Conservation (phyloP, 768 basidiomycete genomes). For the Agrocybe chaxingu region DNA sequence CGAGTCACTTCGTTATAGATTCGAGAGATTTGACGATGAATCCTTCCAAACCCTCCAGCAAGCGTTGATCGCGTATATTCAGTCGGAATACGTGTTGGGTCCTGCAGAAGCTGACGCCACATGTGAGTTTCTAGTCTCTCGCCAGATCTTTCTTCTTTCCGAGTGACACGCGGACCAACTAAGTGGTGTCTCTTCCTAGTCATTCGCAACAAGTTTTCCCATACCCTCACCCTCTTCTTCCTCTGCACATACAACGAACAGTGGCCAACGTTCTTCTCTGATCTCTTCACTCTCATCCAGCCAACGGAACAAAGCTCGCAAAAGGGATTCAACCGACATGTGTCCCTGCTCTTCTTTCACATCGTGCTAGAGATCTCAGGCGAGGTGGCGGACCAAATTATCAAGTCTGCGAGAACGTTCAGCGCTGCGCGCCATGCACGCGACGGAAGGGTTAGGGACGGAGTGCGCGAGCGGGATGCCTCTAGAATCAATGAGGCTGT, state of each 20-base stretch:
- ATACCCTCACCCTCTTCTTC: constrained; percentile 86
- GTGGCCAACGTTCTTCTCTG: constrained; percentile 83
- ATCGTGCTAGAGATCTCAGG: constrained; percentile 92
- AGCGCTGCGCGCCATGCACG: constrained; percentile 68
- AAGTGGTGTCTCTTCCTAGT: constrained; percentile 39
- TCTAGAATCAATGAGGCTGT: constrained; percentile 83
- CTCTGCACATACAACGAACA: constrained; percentile 82
- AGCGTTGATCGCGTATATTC: constrained; percentile 77
- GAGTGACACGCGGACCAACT: neutral
- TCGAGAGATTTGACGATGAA: constrained; percentile 66
- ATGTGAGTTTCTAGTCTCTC: constrained; percentile 52
- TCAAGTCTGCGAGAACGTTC: constrained; percentile 82
- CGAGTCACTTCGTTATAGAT: constrained; percentile 32
- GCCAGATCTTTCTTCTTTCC: constrained; percentile 3
- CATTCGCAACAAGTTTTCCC: constrained; percentile 92
- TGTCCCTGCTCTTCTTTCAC: constrained; percentile 87
- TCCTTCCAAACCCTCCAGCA: constrained; percentile 72
- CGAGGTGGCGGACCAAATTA: constrained; percentile 94
- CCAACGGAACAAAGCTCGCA: constrained; percentile 52
- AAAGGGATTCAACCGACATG: constrained; percentile 73
- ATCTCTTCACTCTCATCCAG: constrained; percentile 72
- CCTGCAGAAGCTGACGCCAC: constrained; percentile 76
- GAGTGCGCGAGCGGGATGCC: constrained; percentile 88
- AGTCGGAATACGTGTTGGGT: constrained; percentile 85
- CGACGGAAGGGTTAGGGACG: constrained; percentile 84